These are phyloP conservation scores for Sphagnurus paluster DNA, from an alignment of 1,284 basidiomycete genomes.

Conservation along the genomic window DNA sequence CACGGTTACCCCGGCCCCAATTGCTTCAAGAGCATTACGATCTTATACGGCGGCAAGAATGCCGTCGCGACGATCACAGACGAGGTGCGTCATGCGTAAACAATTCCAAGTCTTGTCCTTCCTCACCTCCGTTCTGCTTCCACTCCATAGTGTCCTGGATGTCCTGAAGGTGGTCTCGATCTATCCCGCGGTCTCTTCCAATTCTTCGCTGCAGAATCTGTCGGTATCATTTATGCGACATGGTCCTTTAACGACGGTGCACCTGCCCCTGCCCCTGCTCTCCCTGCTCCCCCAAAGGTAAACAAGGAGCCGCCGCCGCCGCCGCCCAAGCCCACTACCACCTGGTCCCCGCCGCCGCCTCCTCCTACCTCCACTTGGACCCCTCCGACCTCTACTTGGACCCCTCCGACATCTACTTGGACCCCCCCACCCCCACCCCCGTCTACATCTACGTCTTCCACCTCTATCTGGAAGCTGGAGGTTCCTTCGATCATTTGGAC, in stretches of 20 bases:
- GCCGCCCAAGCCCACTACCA: slow-evolving; percentile 19
- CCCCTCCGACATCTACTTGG: not conserved
- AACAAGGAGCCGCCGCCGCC: slow-evolving; percentile 10
- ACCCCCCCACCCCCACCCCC: not conserved
- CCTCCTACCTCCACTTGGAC: not conserved
- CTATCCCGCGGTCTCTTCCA: slow-evolving; percentile 74
- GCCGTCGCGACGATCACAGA: slow-evolving; percentile 35
- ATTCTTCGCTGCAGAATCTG: slow-evolving; percentile 47
- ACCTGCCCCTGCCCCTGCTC: slow-evolving; percentile 24
- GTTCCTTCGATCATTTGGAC: slow-evolving; percentile 22
- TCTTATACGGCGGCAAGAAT: slow-evolving; percentile 64
- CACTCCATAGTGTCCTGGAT: slow-evolving; percentile 62
- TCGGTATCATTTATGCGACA: slow-evolving; percentile 57
- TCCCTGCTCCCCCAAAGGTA: slow-evolving; percentile 25
- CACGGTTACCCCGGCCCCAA: slow-evolving; percentile 57
- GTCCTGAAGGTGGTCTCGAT: slow-evolving; percentile 76
- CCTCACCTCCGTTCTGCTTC: not conserved
- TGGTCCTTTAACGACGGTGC: slow-evolving; percentile 52
- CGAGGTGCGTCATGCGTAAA: slow-evolving; percentile 28
- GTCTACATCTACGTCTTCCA: not conserved
- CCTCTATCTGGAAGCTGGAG: not conserved
- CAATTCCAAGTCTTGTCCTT: not conserved
- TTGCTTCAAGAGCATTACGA: slow-evolving; percentile 67
- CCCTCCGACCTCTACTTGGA: not conserved
- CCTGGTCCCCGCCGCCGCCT: slow-evolving; percentile 10